Evolutionary conservation across 2,329 filamentous ascomycete species (phyloP).

Genomic region (Ilyonectria sp.): DNA sequence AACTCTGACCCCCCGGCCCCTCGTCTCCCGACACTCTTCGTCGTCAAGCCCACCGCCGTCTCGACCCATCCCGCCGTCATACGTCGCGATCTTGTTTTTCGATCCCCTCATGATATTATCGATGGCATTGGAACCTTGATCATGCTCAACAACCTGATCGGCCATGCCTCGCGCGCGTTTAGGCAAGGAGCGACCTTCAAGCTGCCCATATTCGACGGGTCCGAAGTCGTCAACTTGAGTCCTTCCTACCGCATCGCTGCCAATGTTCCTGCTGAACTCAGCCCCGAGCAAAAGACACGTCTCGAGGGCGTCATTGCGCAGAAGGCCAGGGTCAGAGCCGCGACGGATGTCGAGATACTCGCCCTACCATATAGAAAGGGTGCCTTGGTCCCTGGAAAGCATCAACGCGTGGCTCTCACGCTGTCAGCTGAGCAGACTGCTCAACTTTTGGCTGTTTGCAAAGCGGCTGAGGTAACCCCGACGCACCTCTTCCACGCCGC

Average conservation of each 20-base stretch:
- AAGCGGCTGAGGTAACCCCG: slow-evolving; percentile 40
- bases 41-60: slow-evolving; percentile 40
- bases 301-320: background rate
- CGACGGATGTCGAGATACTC: slow-evolving; percentile 3
- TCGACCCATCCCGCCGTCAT: fast-evolving
- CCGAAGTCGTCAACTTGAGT: slow-evolving; percentile 34
- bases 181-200: slow-evolving; percentile 31
- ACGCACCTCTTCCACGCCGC: slow-evolving; percentile 54
- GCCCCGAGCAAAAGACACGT: background rate
- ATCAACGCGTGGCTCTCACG: slow-evolving; percentile 45
- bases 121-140: slow-evolving; percentile 57
- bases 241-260: slow-evolving; percentile 31
- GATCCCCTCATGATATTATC: slow-evolving; percentile 57
- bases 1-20: slow-evolving; percentile 55
- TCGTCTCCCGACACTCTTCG: slow-evolving; percentile 51
- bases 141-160: slow-evolving; percentile 51
- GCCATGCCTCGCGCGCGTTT: slow-evolving; percentile 42
- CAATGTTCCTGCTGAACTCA: fast-evolving
- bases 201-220: slow-evolving; percentile 34
- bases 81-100: slow-evolving; percentile 53
- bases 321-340: slow-evolving; percentile 17
- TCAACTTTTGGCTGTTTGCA: slow-evolving; percentile 38
- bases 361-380: slow-evolving; percentile 43
- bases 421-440: slow-evolving; percentile 37
- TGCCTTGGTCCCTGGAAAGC: slow-evolving; percentile 33